Evolutionary conservation across 176 grass and related monocot genomes (phyloP), one percentile per base, ranked within the genome.

Genomic region (Alloteropsis semialata): DNA sequence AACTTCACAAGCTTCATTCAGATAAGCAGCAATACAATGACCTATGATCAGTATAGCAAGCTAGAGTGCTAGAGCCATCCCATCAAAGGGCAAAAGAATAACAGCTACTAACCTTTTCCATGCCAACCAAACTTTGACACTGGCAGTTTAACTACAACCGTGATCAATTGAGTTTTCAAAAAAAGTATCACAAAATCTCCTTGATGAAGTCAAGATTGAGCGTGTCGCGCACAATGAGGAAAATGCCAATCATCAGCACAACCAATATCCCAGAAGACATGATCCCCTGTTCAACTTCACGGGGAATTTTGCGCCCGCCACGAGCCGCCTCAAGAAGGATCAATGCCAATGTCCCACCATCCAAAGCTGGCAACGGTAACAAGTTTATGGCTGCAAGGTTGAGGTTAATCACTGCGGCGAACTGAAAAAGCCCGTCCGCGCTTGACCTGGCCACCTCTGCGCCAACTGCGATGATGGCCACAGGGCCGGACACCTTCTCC

Each of bases 181-280:
- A 21, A 29, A 84, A 54, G 33, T 25, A 80, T 95, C 85, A 98
- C 76, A 98, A 90, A 29, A 90, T 98, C 74, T 98, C 87, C 71
- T 91, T 98, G 78, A 98, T 96, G 84, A 98, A 96, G 74, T 98
- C 96, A 36, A 98, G 91, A 73, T 98, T 96, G 69, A 98, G 88
- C 1, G 96, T 98, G 83, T 98, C 96, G 0, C 96, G 91, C 55
- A 98, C 91, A 74, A 98, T 98, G 58, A 98, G 92, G 84, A 98
- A 98, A 71, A 98, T 50, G 14, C 96, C 93, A 57, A 96, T 36
- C 93, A 95, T 87, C 39, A 98, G 78, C n/a, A 93, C 96, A 82
- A 98, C 85, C 85, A 96, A 78, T 75, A 98, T 89, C 21, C 96
- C 96, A 3, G 93, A 98, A 0, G 92, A 95, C 87, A 91, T 98